phyloP scores from a whole-genome alignment of 495 filamentous ascomycete species.

The Aspergillus wentii region DNA sequence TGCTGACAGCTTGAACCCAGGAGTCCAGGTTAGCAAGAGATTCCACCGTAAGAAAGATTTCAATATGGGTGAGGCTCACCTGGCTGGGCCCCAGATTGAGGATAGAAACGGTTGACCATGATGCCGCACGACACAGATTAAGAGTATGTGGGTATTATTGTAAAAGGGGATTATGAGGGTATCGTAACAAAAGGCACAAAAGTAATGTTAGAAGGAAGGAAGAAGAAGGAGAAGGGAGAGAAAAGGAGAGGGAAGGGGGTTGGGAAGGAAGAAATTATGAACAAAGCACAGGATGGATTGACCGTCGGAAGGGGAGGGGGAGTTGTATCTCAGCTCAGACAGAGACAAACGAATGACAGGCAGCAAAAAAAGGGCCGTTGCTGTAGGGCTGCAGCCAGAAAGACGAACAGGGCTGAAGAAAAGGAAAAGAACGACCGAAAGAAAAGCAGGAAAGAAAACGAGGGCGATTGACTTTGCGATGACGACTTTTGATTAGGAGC shows the following conservation, averaged over 20 bases:
- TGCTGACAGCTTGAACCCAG: too few species aligned
- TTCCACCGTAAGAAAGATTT: too few species aligned
- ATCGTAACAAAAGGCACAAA: neutral
- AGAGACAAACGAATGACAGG: neutral
- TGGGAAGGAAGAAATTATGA: neutral
- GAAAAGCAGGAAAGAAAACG: conserved; percentile 1
- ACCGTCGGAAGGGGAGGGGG: neutral
- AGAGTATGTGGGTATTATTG: too few species aligned
- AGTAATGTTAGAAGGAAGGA: neutral
- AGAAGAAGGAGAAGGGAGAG: neutral
- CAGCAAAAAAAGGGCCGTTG: conserved; percentile 1
- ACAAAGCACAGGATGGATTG: neutral
- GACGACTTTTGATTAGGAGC: too few species aligned
- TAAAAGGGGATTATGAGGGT: too few species aligned
- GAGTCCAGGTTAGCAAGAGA: too few species aligned
- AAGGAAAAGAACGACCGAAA: conserved; percentile 2
- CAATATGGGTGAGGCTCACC: too few species aligned
- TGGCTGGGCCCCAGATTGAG: too few species aligned
- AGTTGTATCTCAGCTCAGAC: neutral
- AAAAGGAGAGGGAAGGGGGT: conserved; percentile 1
- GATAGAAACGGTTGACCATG: too few species aligned
- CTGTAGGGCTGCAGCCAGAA: too few species aligned
- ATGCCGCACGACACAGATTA: too few species aligned
- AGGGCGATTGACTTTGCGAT: neutral
- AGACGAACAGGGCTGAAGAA: too few species aligned